These are phyloP conservation scores for Tagetes erecta DNA, from an alignment of 129 eudicot species.

Conservation along the genomic window DNA sequence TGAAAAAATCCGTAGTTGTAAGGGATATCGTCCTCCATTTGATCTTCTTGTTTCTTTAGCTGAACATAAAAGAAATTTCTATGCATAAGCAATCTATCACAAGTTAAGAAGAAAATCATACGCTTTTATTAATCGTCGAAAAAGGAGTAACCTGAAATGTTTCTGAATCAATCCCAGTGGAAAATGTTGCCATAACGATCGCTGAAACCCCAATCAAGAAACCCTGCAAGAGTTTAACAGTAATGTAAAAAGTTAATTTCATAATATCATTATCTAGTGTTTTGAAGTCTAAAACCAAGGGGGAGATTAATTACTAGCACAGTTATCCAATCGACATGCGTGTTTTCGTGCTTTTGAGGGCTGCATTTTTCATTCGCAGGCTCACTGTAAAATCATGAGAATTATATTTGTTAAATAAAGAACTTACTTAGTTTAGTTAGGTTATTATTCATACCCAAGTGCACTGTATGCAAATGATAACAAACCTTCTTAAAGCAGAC, in stretches of 20 bases:
- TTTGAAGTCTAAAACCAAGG: slow-evolving; percentile 15
- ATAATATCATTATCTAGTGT: background rate
- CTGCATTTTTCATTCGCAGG: slow-evolving; percentile 74
- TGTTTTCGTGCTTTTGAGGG: slow-evolving; percentile 51
- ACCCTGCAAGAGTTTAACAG: slow-evolving; percentile 47
- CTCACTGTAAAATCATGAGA: slow-evolving; percentile 56
- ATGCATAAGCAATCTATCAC: slow-evolving; percentile 23
- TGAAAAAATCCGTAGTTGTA: slow-evolving; percentile 89
- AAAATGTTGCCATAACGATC: slow-evolving; percentile 91
- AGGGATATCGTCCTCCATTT: slow-evolving; percentile 78
- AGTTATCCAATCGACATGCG: slow-evolving; percentile 70
- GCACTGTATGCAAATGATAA: background rate
- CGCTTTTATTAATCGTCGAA: background rate
- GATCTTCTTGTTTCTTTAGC: slow-evolving; percentile 67
- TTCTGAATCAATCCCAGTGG: slow-evolving; percentile 92
- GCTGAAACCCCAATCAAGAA: slow-evolving; percentile 76
- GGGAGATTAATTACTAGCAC: slow-evolving; percentile 66
- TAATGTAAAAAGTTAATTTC: background rate
- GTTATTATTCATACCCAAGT: background rate
- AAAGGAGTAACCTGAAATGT: slow-evolving; percentile 79
- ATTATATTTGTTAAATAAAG: background rate
- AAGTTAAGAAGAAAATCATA: background rate
- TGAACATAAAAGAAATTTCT: slow-evolving; percentile 25
- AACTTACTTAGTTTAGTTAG: background rate
- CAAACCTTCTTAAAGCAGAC: slow-evolving; percentile 95